Base-by-base conservation (phyloP, 1,139 yeast genomes). In the Candida sp. region DNA sequence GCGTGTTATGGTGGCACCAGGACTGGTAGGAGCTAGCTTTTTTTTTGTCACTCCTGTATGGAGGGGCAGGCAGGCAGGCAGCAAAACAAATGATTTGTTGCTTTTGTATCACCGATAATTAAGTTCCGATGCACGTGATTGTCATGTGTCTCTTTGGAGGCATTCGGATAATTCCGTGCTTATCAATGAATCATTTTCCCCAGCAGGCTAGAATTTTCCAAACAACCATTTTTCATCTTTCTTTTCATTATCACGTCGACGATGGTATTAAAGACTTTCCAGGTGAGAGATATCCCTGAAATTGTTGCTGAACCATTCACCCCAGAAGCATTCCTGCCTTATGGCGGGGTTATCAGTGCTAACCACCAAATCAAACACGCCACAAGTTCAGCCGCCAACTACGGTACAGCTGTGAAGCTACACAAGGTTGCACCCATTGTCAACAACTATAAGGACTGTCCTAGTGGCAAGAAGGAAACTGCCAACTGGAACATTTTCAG, bases 401-500 rank as follows among this genome's bases (percentile, higher is more conserved):
- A 93, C 63, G 98, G 98, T n/a, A 92, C 98, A 2, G 98, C 98
- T 1, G 74, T 83, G 4, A 93, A 92, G 62, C 69, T 90, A 46
- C 84, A 82, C 58, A 79, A 86, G 55, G 96, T 91, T 7, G 85
- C 94, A 3, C 87, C 91, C 1, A 74, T 89, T 3, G 69, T 70
- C 8, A 87, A 88, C 66, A 72, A 75, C 46, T 88, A 77, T 58
- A 56, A 54, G 1, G 51, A 69, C 1, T 77, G 85, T 9, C 77
- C 84, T 1, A 80, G 85, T 53, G 76, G 79, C 2, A 65, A 63
- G 40, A 49, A 63, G 26, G 78, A 84, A 0, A 75, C 82, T 0
- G 85, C 96, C 3, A 87, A 89, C 59, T 86, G 92, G 88, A 90
- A 92, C 66, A 78, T 93, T 40, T 93, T 92, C 67, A 73, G 97